Conservation (phyloP, 805 yeast species). For the Ogataea pini region DNA sequence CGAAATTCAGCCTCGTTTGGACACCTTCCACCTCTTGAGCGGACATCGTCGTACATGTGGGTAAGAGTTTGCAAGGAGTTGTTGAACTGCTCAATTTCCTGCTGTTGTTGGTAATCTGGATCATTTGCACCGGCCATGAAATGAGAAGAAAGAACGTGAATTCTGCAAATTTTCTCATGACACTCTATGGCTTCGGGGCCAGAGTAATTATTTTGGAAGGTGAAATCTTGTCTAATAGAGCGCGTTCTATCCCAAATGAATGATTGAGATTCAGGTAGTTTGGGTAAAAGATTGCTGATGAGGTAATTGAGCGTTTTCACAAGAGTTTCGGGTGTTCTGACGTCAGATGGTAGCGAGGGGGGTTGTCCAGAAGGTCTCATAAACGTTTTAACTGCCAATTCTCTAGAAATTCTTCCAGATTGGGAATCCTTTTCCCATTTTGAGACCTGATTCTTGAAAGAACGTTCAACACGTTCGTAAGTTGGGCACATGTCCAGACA, state of each 20-base stretch:
- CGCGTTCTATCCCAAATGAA: slow-evolving; percentile 97
- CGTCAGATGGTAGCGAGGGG: slow-evolving; percentile 96
- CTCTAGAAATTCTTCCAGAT: slow-evolving; percentile 56
- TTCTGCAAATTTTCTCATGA: slow-evolving; percentile 86
- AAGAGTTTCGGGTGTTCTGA: slow-evolving; percentile 84
- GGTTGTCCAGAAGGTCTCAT: slow-evolving; percentile 98
- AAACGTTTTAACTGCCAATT: slow-evolving; percentile 82
- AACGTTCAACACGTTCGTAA: slow-evolving; percentile 86
- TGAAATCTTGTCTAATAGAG: slow-evolving; percentile 94
- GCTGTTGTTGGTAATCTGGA: slow-evolving; percentile 84
- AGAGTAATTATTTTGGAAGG: slow-evolving; percentile 89
- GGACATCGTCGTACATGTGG: slow-evolving; percentile 81
- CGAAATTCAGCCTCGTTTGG: slow-evolving; percentile 93
- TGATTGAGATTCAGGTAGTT: slow-evolving; percentile 82
- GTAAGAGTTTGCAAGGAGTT: slow-evolving; percentile 86
- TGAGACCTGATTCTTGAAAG: slow-evolving; percentile 83
- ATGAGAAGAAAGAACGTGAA: slow-evolving; percentile 80
- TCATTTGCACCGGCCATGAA: slow-evolving; percentile 72
- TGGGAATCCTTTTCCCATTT: slow-evolving; percentile 69
- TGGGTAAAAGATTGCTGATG: slow-evolving; percentile 58
- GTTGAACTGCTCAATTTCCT: slow-evolving; percentile 91
- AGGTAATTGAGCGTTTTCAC: slow-evolving; percentile 69
- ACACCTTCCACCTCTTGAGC: slow-evolving; percentile 64
- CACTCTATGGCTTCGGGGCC: slow-evolving; percentile 95
- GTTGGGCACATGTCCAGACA: slow-evolving; percentile 95